These are phyloP conservation scores for Sporothrix curviconia DNA, from an alignment of 2,329 filamentous ascomycete species.

Conservation along the genomic window DNA sequence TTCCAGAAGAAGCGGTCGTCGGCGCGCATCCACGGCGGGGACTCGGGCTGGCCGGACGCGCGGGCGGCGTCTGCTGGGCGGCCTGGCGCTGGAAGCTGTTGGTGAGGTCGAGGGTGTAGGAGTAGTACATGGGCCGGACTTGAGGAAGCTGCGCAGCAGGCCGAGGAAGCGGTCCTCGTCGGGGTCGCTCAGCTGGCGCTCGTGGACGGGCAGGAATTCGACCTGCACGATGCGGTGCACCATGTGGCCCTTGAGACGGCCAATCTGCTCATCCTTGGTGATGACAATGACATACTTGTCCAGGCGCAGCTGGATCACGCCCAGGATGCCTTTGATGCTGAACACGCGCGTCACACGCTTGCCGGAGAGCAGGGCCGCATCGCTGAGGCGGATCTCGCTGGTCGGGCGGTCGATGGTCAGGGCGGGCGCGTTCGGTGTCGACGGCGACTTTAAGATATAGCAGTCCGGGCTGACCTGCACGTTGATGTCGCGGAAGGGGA, in stretches of 20 bases:
- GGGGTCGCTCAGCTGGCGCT: constrained; percentile 81
- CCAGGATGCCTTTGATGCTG: constrained; percentile 90
- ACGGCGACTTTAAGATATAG: constrained; percentile 95
- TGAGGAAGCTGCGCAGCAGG: constrained; percentile 77
- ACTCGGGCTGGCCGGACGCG: constrained; percentile 18
- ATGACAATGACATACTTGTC: constrained; percentile 97
- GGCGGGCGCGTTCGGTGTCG: constrained; percentile 79
- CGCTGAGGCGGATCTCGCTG: constrained; percentile 78
- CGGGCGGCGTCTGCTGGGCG: constrained; percentile 54
- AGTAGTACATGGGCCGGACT: constrained; percentile 91
- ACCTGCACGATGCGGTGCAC: constrained; percentile 88
- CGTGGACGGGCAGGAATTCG: constrained; percentile 88
- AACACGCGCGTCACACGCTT: constrained; percentile 70
- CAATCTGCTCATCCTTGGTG: constrained; percentile 86
- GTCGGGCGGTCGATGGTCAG: constrained; percentile 87
- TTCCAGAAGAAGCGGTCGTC: constrained; percentile 99
- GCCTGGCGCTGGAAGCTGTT: constrained; percentile 95
- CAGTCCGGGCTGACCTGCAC: constrained; percentile 85
- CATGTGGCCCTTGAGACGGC: constrained; percentile 89
- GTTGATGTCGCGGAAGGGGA: constrained; percentile 93
- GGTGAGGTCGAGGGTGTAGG: constrained; percentile 92
- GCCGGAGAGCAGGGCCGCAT: constrained; percentile 66
- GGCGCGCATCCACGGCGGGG: constrained; percentile 81
- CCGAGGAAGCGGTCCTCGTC: constrained; percentile 90
- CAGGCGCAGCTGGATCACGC: constrained; percentile 85